Conservation (phyloP, 805 yeast species). For the Zygosaccharomyces lentus region DNA sequence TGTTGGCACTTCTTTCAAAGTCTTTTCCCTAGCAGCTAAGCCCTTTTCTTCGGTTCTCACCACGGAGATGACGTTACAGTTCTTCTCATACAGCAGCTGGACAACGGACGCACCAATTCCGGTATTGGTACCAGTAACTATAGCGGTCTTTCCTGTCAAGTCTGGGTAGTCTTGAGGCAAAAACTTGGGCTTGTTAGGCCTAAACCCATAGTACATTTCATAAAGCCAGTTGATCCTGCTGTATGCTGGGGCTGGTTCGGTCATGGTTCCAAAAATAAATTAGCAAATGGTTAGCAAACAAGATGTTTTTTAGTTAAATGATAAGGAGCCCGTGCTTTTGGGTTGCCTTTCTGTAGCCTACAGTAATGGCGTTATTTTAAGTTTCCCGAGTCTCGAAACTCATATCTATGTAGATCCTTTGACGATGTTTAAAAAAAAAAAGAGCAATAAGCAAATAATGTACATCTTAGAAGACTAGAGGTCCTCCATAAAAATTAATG, state of each 20-base stretch:
- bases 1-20: constrained; percentile 23
- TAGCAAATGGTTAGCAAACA: neutral
- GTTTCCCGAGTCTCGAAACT: no score
- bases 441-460: no score
- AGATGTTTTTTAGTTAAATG: neutral
- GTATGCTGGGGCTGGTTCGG: constrained; percentile 26
- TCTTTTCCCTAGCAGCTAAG: constrained; percentile 28
- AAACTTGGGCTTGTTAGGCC: constrained; percentile 30
- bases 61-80: constrained; percentile 33
- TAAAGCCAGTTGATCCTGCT: constrained; percentile 12
- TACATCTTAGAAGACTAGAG: no score
- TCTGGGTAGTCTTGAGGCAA: constrained; percentile 37
- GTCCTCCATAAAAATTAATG: no score
- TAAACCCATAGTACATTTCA: constrained; percentile 23
- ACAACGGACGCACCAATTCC: constrained; percentile 36
- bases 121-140: constrained; percentile 40
- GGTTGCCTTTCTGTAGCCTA: no score
- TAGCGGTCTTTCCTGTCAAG: constrained; percentile 37
- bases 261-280: constrained; percentile 9
- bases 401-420: no score
- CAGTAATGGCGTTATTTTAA: no score
- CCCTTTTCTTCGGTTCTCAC: constrained; percentile 37
- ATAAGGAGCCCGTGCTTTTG: neutral
- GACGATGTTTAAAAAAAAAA: no score
- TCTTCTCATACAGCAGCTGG: constrained; percentile 30